phyloP scores from a whole-genome alignment of 495 filamentous ascomycete genomes.

The Penicillium simplicissimum region DNA sequence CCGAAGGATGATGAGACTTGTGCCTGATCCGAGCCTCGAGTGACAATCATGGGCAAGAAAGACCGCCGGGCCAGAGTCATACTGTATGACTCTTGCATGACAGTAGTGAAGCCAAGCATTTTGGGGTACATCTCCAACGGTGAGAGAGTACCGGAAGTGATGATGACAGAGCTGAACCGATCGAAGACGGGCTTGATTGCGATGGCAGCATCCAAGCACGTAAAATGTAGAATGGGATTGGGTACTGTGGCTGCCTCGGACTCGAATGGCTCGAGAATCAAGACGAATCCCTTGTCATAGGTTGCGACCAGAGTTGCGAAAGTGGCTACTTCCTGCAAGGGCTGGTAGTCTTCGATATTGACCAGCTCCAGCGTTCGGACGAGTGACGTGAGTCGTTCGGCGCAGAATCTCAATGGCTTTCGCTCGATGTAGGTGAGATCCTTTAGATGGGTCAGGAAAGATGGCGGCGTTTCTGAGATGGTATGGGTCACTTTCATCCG shows the following conservation, averaged over 20 bases:
- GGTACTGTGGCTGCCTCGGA: slow-evolving; percentile 93
- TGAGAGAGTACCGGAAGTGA: slow-evolving; percentile 96
- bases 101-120: slow-evolving; percentile 90
- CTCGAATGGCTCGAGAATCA: slow-evolving; percentile 96
- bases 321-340: slow-evolving; percentile 95
- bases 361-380: slow-evolving; percentile 94
- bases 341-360: slow-evolving; percentile 96
- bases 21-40: slow-evolving; percentile 89
- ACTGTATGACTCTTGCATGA: slow-evolving; percentile 92
- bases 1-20: slow-evolving; percentile 89
- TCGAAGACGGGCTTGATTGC: slow-evolving; percentile 98
- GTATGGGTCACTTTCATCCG: slow-evolving; percentile 98
- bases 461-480: slow-evolving; percentile 93
- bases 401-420: slow-evolving; percentile 94
- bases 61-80: slow-evolving; percentile 96
- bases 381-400: slow-evolving; percentile 91
- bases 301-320: slow-evolving; percentile 98
- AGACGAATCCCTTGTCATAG: slow-evolving; percentile 94
- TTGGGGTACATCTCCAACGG: slow-evolving; percentile 99
- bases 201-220: slow-evolving; percentile 95
- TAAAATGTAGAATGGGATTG: slow-evolving; percentile 94
- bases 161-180: slow-evolving; percentile 95
- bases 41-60: slow-evolving; percentile 97
- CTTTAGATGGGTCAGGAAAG: slow-evolving; percentile 89
- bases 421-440: slow-evolving; percentile 97